Conservation (phyloP, 2,329 filamentous ascomycete species). For the Penicillium sp. region DNA sequence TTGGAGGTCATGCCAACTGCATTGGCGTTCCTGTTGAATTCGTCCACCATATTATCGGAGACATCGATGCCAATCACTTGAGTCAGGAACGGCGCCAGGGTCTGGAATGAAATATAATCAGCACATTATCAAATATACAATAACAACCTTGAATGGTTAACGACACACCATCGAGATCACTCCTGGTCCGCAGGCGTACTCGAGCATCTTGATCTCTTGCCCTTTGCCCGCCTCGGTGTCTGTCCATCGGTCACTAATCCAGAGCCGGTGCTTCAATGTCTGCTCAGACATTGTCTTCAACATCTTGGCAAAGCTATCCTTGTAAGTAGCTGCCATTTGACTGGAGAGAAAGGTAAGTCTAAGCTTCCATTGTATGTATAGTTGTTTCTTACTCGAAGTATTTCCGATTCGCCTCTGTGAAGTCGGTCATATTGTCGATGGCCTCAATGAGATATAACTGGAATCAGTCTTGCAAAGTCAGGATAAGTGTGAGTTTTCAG, state of each 20-base stretch:
- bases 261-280: conserved; percentile 51
- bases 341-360: conserved; percentile 31
- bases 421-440: conserved; percentile 26
- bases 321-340: conserved; percentile 52
- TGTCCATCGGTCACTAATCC: conserved; percentile 57
- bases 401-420: conserved; percentile 36
- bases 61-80: conserved; percentile 65
- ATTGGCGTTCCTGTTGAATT: conserved; percentile 59
- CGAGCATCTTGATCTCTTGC: conserved; percentile 52
- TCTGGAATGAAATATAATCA: conserved; percentile 39
- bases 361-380: background rate
- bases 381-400: conserved; percentile 39
- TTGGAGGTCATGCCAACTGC: conserved; percentile 49
- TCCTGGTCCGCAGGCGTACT: conserved; percentile 73
- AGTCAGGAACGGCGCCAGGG: conserved; percentile 58
- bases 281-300: conserved; percentile 52
- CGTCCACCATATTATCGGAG: conserved; percentile 63
- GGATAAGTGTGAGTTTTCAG: background rate
- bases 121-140: conserved; percentile 1
- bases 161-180: conserved; percentile 54
- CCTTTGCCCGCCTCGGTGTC: conserved; percentile 29
- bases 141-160: background rate
- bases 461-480: background rate
- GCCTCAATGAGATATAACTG: background rate
- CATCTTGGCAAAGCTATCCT: conserved; percentile 52